These are phyloP conservation scores for Botryotinia globosa DNA, from an alignment of 2,329 filamentous ascomycete species.

Conservation along the genomic window DNA sequence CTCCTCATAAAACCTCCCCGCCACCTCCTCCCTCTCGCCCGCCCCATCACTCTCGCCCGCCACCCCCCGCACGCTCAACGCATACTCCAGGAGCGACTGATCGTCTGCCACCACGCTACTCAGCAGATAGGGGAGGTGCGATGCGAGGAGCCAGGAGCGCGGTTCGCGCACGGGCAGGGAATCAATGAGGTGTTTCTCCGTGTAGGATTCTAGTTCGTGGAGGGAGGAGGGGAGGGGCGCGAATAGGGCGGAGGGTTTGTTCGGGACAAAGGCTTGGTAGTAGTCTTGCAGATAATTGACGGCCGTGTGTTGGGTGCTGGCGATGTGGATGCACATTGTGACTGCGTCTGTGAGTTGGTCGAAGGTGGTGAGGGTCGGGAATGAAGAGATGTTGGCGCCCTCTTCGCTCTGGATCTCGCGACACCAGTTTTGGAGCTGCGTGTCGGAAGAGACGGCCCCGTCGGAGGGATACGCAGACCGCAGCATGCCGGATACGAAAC, in stretches of 20 bases:
- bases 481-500: constrained; percentile 3
- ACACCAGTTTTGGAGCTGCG: not conserved
- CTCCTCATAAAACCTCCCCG: constrained; percentile 14
- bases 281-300: constrained; percentile 53
- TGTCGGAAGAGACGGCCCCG: not conserved
- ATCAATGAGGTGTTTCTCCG: not conserved
- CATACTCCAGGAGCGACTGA: constrained; percentile 14
- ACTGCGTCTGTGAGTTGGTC: constrained; percentile 40
- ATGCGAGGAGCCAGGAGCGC: not conserved
- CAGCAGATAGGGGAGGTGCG: constrained; percentile 2
- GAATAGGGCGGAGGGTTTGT: not conserved
- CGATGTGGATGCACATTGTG: constrained; percentile 53
- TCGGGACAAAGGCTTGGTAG: constrained; percentile 47
- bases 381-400: not conserved
- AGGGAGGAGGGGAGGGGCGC: not conserved
- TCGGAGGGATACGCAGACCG: not conserved
- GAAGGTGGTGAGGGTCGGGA: not conserved
- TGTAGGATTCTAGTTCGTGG: not conserved
- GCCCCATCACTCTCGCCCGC: not conserved
- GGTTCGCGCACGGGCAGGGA: not conserved
- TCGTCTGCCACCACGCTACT: constrained; percentile 8
- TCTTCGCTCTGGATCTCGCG: not conserved
- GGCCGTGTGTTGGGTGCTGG: constrained; percentile 49
- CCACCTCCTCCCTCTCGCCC: not conserved
- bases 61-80: not conserved